Percentiles rank a stretch among this genome's conserved stretches.
phyloP scores from a whole-genome alignment of 2,329 filamentous ascomycete genomes.

The Cladosporium velox region DNA sequence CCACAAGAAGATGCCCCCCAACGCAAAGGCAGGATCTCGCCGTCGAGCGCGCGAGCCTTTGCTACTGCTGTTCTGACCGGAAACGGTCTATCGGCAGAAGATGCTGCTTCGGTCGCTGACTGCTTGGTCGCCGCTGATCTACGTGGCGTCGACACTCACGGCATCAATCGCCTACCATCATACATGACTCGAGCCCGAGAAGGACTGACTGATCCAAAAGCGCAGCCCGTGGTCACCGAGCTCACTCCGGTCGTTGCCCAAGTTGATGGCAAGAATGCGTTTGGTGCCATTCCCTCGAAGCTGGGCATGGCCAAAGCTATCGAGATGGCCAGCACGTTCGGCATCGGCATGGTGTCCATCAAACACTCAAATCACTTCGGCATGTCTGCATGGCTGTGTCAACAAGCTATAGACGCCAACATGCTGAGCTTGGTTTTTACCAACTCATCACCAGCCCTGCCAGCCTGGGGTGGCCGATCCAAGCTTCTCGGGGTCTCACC shows the following conservation, averaged over 20 bases:
- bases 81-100: slow-evolving; percentile 60
- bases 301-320: slow-evolving; percentile 68
- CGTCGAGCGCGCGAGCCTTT: slow-evolving; percentile 43
- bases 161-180: slow-evolving; percentile 73
- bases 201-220: slow-evolving; percentile 64
- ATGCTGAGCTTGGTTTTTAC: slow-evolving; percentile 65
- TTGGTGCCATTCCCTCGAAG: slow-evolving; percentile 72
- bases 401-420: slow-evolving; percentile 70
- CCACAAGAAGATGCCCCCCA: not conserved
- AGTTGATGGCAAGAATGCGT: slow-evolving; percentile 68
- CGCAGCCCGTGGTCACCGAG: slow-evolving; percentile 59
- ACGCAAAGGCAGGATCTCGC: not conserved
- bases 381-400: slow-evolving; percentile 79
- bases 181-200: slow-evolving; percentile 74
- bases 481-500: slow-evolving; percentile 75
- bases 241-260: slow-evolving; percentile 71
- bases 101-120: slow-evolving; percentile 64
- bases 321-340: slow-evolving; percentile 62
- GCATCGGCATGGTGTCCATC: slow-evolving; percentile 75
- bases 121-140: slow-evolving; percentile 74
- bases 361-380: slow-evolving; percentile 81
- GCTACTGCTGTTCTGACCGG: slow-evolving; percentile 58
- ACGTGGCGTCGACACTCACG: slow-evolving; percentile 77
- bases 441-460: slow-evolving; percentile 68
- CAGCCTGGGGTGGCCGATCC: slow-evolving; percentile 67